phyloP scores from a whole-genome alignment of 768 basidiomycete species.

The Pisolithus sp. region DNA sequence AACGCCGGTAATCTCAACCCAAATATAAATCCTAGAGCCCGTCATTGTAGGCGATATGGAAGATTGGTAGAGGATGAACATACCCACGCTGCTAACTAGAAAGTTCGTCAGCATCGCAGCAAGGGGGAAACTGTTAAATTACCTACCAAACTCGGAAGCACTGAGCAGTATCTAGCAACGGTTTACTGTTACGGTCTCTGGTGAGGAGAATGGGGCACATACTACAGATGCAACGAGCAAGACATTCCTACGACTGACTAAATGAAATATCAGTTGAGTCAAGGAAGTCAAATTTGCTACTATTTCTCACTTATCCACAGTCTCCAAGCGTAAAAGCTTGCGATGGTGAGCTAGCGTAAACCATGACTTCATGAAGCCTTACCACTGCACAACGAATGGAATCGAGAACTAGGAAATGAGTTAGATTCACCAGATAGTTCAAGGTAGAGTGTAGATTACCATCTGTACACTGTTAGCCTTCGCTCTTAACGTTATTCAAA shows the following conservation, averaged over 20 bases:
- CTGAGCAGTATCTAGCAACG: neutral
- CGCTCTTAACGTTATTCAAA: neutral
- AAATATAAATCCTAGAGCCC: neutral
- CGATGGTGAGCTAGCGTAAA: neutral
- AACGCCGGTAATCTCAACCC: neutral
- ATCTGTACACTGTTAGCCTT: neutral
- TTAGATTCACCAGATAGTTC: neutral
- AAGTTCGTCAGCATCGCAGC: neutral
- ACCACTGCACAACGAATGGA: conserved; percentile 3
- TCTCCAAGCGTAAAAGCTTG: conserved; percentile 1
- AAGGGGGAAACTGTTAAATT: neutral
- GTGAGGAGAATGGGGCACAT: neutral
- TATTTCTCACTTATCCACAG: conserved; percentile 1
- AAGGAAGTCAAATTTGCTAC: neutral
- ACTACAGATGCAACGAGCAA: conserved; percentile 1
- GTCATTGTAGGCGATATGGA: neutral
- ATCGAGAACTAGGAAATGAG: neutral
- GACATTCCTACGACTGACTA: conserved; percentile 3
- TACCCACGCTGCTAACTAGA: neutral
- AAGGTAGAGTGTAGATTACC: neutral
- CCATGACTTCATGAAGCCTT: neutral
- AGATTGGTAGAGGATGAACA: neutral
- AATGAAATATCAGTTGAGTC: neutral
- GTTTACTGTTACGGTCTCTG: neutral
- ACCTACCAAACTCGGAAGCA: neutral